These are phyloP conservation scores for Auxenochlorella pyrenoidosa DNA, from an alignment of 139 green algal species.

Conservation along the genomic window DNA sequence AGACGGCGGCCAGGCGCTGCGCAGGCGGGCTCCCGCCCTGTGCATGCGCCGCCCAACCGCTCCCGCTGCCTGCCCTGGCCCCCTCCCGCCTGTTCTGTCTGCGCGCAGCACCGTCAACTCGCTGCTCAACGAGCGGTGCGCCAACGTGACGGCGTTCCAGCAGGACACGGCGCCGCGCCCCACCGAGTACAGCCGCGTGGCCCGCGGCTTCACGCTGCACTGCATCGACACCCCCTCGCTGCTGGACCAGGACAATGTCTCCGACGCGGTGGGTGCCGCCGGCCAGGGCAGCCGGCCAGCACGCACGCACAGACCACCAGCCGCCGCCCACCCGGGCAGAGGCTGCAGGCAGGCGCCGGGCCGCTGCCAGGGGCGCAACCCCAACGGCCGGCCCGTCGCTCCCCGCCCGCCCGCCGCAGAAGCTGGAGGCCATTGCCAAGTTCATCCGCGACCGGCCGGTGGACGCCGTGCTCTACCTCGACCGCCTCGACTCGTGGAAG, in stretches of 20 bases:
- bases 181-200: slow-evolving; percentile 20
- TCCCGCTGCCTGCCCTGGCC: too few relatives aligned
- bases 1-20: too few relatives aligned
- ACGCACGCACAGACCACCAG: too few relatives aligned
- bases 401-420: neutral
- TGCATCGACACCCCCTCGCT: slow-evolving; percentile 83
- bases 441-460: slow-evolving; percentile 45
- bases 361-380: too few relatives aligned
- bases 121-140: slow-evolving; percentile 68
- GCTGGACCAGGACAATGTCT: slow-evolving; percentile 69
- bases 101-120: slow-evolving; percentile 70
- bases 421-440: slow-evolving; percentile 42
- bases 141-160: slow-evolving; percentile 60
- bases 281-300: too few relatives aligned
- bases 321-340: too few relatives aligned
- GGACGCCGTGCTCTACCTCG: slow-evolving; percentile 78
- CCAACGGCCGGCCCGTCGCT: neutral
- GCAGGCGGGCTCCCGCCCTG: neutral
- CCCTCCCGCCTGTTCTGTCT: neutral
- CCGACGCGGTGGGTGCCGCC: slow-evolving; percentile 44
- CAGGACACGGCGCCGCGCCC: slow-evolving; percentile 42
- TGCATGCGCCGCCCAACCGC: neutral
- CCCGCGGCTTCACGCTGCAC: slow-evolving; percentile 68
- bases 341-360: too few relatives aligned
- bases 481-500: slow-evolving; percentile 78